Conservation (phyloP, 148 eudicot genomes). For the Rhododendron henanense region DNA sequence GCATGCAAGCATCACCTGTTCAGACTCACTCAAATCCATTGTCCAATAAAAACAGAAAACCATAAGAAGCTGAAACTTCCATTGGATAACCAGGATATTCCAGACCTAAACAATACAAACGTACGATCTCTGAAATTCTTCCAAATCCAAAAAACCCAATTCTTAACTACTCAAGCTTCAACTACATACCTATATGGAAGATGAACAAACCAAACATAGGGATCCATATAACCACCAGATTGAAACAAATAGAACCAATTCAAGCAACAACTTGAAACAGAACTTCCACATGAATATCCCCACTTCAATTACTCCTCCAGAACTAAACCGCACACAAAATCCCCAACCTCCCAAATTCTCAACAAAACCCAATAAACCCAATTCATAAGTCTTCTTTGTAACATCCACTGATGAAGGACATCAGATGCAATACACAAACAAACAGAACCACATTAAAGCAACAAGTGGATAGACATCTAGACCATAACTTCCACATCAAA, state of each 20-base stretch:
- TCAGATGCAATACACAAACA: neutral
- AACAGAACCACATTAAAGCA: neutral
- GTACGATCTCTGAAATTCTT: neutral
- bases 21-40: neutral
- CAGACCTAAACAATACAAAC: neutral
- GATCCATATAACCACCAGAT: neutral
- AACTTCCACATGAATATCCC: neutral
- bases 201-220: neutral
- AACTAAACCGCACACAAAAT: neutral
- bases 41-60: neutral
- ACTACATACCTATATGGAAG: neutral
- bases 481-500: neutral
- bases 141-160: neutral
- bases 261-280: neutral
- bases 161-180: neutral
- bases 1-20: neutral
- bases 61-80: neutral
- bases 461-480: neutral
- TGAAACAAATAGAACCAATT: neutral
- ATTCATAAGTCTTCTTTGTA: neutral
- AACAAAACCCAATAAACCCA: neutral
- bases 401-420: neutral
- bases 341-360: neutral
- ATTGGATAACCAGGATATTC: neutral
- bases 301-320: neutral